phyloP scores from a whole-genome alignment of 768 basidiomycete species.

The Kwoniella sp. region DNA sequence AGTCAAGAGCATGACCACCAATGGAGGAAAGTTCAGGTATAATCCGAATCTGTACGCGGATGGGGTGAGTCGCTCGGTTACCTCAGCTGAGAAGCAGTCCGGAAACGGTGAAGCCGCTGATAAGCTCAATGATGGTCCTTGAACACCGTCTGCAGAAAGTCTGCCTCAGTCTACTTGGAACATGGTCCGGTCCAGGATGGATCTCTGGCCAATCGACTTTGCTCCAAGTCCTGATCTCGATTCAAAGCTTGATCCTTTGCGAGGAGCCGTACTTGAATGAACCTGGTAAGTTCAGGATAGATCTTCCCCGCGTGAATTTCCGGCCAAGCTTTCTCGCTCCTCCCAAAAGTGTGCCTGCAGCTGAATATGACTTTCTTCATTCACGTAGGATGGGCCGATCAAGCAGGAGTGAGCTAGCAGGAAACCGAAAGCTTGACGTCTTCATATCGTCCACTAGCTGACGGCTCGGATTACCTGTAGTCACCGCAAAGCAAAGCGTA shows the following conservation, averaged over 20 bases:
- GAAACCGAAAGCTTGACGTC: too few species aligned
- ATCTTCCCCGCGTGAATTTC: too few species aligned
- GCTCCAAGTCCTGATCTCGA: constrained; percentile 87
- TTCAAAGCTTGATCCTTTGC: constrained; percentile 94
- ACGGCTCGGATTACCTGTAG: constrained; percentile 18
- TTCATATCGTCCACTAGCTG: too few species aligned
- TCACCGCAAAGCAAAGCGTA: constrained; percentile 45
- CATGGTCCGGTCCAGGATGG: constrained; percentile 94
- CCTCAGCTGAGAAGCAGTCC: neutral
- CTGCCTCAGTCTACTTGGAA: constrained; percentile 85
- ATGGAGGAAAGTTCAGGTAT: constrained; percentile 63
- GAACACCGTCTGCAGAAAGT: constrained; percentile 79
- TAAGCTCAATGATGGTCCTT: too few species aligned
- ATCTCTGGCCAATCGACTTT: constrained; percentile 84
- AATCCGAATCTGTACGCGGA: constrained; percentile 89
- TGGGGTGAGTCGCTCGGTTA: constrained; percentile 36
- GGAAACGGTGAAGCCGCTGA: too few species aligned
- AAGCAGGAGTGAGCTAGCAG: constrained; percentile 26
- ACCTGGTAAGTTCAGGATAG: constrained; percentile 65
- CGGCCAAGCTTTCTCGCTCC: neutral
- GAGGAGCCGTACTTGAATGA: constrained; percentile 94
- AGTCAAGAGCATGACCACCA: constrained; percentile 67
- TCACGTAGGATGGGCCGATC: constrained; percentile 29
- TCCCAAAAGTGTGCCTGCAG: neutral
- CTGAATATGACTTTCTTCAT: neutral